phyloP scores from a whole-genome alignment of 2,329 filamentous ascomycete species.

The Aspergillus sclerotialis region DNA sequence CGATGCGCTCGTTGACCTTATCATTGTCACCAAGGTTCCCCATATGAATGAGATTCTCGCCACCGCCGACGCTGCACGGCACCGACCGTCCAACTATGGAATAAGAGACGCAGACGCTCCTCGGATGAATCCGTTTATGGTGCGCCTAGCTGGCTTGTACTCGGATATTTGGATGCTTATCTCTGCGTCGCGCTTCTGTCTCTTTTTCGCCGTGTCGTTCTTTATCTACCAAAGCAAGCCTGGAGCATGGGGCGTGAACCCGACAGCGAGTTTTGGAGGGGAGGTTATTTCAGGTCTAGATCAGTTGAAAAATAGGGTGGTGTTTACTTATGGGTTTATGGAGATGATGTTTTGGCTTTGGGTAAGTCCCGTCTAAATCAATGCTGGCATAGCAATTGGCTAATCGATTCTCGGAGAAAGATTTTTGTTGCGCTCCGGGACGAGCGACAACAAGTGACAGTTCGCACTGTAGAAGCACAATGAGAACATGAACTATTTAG shows the following conservation, averaged over 20 bases:
- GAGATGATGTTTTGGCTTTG: conserved; percentile 85
- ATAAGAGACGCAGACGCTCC: conserved; percentile 7
- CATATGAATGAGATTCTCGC: conserved; percentile 61
- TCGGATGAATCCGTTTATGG: conserved; percentile 17
- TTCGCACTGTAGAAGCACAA: conserved; percentile 15
- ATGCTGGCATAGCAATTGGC: too few species aligned
- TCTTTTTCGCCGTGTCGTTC: conserved; percentile 31
- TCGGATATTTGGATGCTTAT: conserved; percentile 33
- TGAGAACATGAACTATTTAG: conserved; percentile 4
- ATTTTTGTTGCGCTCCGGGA: conserved; percentile 29
- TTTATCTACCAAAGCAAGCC: conserved; percentile 31
- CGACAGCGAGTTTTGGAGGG: conserved; percentile 9
- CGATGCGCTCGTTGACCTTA: conserved; percentile 58
- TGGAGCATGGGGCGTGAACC: conserved; percentile 15
- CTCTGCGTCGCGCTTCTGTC: conserved; percentile 26
- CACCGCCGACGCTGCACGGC: conserved; percentile 59
- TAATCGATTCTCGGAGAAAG: conserved; percentile 14
- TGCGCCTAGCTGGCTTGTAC: conserved; percentile 25
- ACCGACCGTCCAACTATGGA: conserved; percentile 20
- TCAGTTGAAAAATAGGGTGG: conserved; percentile 70
- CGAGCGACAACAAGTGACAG: conserved; percentile 26
- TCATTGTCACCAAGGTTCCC: conserved; percentile 50
- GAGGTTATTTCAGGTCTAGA: conserved; percentile 44
- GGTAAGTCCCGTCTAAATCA: conserved; percentile 49
- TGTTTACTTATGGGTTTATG: conserved; percentile 78